Conservation (phyloP, 352 stramenopile genomes). For the Pythium rhizo-oryzae region DNA sequence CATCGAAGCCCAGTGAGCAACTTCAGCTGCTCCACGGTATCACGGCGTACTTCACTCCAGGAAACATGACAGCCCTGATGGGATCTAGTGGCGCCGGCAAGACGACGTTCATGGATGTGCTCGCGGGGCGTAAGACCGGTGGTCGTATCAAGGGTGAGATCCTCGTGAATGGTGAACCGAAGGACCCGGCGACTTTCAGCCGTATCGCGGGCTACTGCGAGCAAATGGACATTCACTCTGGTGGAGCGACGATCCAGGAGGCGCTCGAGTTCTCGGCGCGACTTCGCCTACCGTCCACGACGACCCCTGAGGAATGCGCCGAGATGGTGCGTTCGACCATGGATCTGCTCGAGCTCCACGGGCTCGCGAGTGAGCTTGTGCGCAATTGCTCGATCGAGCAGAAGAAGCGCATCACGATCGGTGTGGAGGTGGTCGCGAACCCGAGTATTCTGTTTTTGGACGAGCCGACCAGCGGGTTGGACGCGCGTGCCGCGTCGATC, state of each 20-base stretch:
- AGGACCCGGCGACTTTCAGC: conserved; percentile 17
- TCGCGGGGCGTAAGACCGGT: conserved; percentile 87
- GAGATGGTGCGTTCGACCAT: conserved; percentile 52
- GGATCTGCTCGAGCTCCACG: conserved; percentile 55
- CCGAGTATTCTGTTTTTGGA: conserved; percentile 95
- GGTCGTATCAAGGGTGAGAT: conserved; percentile 60
- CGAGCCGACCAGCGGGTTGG: conserved; percentile 90
- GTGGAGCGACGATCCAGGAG: conserved; percentile 34
- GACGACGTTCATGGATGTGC: conserved; percentile 92
- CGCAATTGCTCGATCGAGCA: conserved; percentile 86
- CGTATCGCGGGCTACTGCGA: conserved; percentile 29
- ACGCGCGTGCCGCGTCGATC: conserved; percentile 82
- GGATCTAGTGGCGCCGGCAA: conserved; percentile 70
- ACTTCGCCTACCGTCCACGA: conserved; percentile 18
- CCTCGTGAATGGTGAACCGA: conserved; percentile 27
- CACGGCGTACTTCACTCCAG: conserved; percentile 32
- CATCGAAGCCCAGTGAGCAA: conserved; percentile 3
- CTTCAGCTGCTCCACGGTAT: conserved; percentile 38
- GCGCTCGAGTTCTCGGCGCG: conserved; percentile 24
- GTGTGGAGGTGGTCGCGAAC: conserved; percentile 91
- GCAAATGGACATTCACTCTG: too few relatives aligned
- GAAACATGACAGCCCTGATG: conserved; percentile 51
- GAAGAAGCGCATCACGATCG: conserved; percentile 93
- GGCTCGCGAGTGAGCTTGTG: conserved; percentile 59
- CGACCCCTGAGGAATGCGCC: conserved; percentile 6